phyloP scores from a whole-genome alignment of 495 filamentous ascomycete genomes.

The Staphylotrichum tortipilum region DNA sequence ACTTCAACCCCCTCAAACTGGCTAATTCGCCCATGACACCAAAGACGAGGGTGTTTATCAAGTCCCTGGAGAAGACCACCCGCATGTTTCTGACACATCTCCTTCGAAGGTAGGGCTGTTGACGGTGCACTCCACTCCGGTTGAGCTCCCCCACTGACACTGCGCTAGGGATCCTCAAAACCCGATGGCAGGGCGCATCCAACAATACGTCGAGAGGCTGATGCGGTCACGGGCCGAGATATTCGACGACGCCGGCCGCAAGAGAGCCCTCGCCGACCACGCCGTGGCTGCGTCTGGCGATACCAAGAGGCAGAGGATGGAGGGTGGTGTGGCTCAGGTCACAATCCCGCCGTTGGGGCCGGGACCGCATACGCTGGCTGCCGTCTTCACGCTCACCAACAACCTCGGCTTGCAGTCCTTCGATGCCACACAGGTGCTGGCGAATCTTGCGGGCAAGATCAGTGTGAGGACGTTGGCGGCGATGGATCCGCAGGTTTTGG shows the following conservation, averaged over 20 bases:
- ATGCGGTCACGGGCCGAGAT: slow-evolving; percentile 64
- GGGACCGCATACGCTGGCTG: slow-evolving; percentile 65
- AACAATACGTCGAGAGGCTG: slow-evolving; percentile 72
- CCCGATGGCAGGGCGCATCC: slow-evolving; percentile 60
- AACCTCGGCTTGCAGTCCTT: slow-evolving; percentile 67
- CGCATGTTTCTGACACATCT: slow-evolving; percentile 73
- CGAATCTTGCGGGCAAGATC: slow-evolving; percentile 66
- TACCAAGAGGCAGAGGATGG: slow-evolving; percentile 32
- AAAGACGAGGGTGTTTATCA: slow-evolving; percentile 68
- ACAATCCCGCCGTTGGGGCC: slow-evolving; percentile 58
- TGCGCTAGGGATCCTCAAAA: slow-evolving; percentile 56
- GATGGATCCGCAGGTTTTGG: slow-evolving; percentile 54
- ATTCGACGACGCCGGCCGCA: slow-evolving; percentile 67
- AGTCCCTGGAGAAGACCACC: slow-evolving; percentile 90
- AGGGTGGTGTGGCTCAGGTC: slow-evolving; percentile 29
- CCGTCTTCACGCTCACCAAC: slow-evolving; percentile 74
- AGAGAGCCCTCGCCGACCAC: slow-evolving; percentile 62
- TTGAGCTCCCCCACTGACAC: slow-evolving; percentile 15
- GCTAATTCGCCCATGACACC: slow-evolving; percentile 69
- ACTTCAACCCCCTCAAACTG: slow-evolving; percentile 80
- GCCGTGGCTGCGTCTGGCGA: slow-evolving; percentile 48
- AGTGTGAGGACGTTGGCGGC: slow-evolving; percentile 58
- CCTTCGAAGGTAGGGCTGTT: slow-evolving; percentile 53
- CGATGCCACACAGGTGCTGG: slow-evolving; percentile 69
- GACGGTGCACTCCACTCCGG: neutral